Conservation (phyloP, 352 stramenopile species). For the Globisporangium echinulatum region DNA sequence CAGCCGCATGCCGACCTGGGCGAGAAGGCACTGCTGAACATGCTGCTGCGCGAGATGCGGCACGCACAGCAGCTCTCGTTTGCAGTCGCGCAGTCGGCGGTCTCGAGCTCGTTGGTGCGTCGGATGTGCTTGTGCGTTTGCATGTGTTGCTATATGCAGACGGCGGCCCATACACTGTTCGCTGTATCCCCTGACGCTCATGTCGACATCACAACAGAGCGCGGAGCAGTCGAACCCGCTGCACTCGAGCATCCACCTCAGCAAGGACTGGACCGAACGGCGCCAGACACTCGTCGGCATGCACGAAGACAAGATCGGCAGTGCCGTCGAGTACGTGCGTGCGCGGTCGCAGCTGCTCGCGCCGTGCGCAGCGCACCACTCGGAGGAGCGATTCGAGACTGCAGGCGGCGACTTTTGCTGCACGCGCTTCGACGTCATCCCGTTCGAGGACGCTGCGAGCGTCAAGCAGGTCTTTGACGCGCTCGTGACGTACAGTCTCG, state of each 20-base stretch:
- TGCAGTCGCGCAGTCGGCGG: slow-evolving; percentile 24
- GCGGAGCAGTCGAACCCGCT: slow-evolving; percentile 15
- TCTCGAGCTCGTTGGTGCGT: slow-evolving; percentile 26
- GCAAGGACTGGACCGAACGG: slow-evolving; percentile 17
- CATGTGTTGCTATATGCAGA: not conserved
- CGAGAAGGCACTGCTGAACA: no score
- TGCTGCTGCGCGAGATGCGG: no score
- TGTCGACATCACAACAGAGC: no score
- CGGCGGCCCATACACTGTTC: no score
- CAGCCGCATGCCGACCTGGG: no score
- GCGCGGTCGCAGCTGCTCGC: slow-evolving; percentile 37
- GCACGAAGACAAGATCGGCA: slow-evolving; percentile 26
- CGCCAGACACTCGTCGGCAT: slow-evolving; percentile 24
- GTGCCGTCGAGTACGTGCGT: slow-evolving; percentile 28
- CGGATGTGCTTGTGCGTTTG: no score
- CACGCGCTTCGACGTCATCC: slow-evolving; percentile 27
- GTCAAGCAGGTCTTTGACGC: slow-evolving; percentile 51
- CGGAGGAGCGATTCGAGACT: slow-evolving; percentile 34
- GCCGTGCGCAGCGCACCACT: slow-evolving; percentile 23
- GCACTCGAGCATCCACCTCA: slow-evolving; percentile 35
- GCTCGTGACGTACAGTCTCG: slow-evolving; percentile 33
- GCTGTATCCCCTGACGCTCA: no score
- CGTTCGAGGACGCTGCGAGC: slow-evolving; percentile 39
- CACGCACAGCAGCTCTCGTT: slow-evolving; percentile 31
- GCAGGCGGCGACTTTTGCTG: slow-evolving; percentile 26